These are phyloP conservation scores for Cercospora canescens DNA, from an alignment of 2,329 filamentous ascomycete genomes.

Conservation along the genomic window DNA sequence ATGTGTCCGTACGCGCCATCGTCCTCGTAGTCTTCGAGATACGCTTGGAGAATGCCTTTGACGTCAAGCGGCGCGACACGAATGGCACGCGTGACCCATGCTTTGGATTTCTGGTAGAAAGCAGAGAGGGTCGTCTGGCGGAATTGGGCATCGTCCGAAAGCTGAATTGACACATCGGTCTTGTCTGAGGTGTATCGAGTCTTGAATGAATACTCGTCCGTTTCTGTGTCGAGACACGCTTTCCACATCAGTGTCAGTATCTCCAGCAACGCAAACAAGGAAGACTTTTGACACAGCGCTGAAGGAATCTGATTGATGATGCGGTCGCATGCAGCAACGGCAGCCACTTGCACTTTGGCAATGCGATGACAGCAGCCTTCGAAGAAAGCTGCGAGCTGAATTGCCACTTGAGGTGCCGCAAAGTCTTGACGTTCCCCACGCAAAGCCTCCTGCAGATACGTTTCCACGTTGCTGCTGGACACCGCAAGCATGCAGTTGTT, in stretches of 20 bases:
- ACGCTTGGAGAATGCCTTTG: conserved; percentile 93
- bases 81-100: conserved; percentile 79
- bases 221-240: conserved; percentile 90
- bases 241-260: conserved; percentile 92
- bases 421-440: conserved; percentile 72
- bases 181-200: conserved; percentile 76
- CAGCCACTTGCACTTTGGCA: conserved; percentile 84
- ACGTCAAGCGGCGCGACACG: conserved; percentile 87
- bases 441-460: conserved; percentile 76
- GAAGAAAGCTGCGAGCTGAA: conserved; percentile 82
- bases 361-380: conserved; percentile 92
- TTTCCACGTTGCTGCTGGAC: conserved; percentile 69
- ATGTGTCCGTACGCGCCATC: conserved; percentile 89
- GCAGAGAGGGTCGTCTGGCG: conserved; percentile 76
- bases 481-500: conserved; percentile 64
- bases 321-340: conserved; percentile 77
- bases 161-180: conserved; percentile 77
- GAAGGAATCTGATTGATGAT: conserved; percentile 86
- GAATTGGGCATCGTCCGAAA: conserved; percentile 91
- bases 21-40: conserved; percentile 91
- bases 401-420: conserved; percentile 87
- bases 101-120: conserved; percentile 73
- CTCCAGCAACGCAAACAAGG: conserved; percentile 89
- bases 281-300: conserved; percentile 82
- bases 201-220: conserved; percentile 87